These are phyloP conservation scores for Diversispora epigaea DNA, from an alignment of 192 early-diverging fungal species.

Conservation along the genomic window DNA sequence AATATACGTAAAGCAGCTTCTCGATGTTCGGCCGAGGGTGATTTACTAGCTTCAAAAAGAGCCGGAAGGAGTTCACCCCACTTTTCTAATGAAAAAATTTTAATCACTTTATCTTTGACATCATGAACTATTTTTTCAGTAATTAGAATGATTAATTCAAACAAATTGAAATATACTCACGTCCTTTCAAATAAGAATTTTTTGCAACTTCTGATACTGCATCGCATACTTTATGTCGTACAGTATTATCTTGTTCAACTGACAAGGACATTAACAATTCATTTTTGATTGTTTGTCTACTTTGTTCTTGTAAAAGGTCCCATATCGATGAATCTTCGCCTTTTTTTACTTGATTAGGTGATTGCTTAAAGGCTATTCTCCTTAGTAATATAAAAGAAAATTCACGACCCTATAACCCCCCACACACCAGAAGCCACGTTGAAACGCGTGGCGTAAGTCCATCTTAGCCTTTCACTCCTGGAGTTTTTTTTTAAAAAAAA, in stretches of 20 bases:
- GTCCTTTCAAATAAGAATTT: slow-evolving; percentile 49
- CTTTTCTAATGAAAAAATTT: slow-evolving; percentile 46
- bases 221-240: slow-evolving; percentile 93
- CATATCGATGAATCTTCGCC: slow-evolving; percentile 56
- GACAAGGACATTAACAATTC: slow-evolving; percentile 79
- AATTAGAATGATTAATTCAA: background rate
- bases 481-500: background rate
- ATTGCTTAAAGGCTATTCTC: slow-evolving; percentile 53
- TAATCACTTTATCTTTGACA: background rate
- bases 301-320: slow-evolving; percentile 64
- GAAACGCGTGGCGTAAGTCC: background rate
- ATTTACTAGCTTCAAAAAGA: slow-evolving; percentile 80
- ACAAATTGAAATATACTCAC: slow-evolving; percentile 38
- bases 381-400: slow-evolving; percentile 56
- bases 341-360: slow-evolving; percentile 38
- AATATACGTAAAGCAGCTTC: slow-evolving; percentile 93
- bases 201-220: slow-evolving; percentile 87
- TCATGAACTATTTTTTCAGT: background rate
- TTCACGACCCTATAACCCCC: slow-evolving; percentile 44
- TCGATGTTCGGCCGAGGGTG: slow-evolving; percentile 70
- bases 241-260: slow-evolving; percentile 67
- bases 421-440: slow-evolving; percentile 9
- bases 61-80: slow-evolving; percentile 84
- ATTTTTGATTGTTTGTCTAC: slow-evolving; percentile 67
- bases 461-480: background rate